A percentile compares a stretch with the other conserved stretches of the same genome.
Evolutionary conservation across 495 filamentous ascomycete species (phyloP).

Genomic region (Aspergillus sclerotiicarbonarius): DNA sequence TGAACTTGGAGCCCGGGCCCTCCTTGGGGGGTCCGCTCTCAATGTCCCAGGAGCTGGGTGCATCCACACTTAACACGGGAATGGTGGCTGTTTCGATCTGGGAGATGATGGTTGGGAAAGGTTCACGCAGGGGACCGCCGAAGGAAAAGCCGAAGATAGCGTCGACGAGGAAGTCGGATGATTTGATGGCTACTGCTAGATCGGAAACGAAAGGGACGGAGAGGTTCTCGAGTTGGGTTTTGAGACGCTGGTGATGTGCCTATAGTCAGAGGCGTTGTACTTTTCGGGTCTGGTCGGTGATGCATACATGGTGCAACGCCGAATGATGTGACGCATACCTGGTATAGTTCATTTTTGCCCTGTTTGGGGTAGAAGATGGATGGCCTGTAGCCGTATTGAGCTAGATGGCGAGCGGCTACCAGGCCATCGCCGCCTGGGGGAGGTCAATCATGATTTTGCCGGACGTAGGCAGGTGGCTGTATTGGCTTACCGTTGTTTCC

Average conservation of each 20-base stretch:
- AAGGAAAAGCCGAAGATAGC: constrained; percentile 98
- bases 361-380: constrained; percentile 92
- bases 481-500: constrained; percentile 77
- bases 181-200: constrained; percentile 62
- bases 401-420: constrained; percentile 91
- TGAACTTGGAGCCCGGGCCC: constrained; percentile 76
- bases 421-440: constrained; percentile 82
- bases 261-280: neutral
- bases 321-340: constrained; percentile 42
- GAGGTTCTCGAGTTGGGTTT: constrained; percentile 79
- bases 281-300: neutral
- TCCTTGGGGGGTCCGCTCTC: constrained; percentile 74
- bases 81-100: constrained; percentile 68
- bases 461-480: neutral
- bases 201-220: constrained; percentile 82
- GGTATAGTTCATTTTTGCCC: constrained; percentile 84
- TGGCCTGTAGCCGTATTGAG: constrained; percentile 88
- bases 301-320: too few relatives aligned
- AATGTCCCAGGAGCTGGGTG: constrained; percentile 91
- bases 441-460: constrained; percentile 1
- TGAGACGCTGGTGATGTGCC: constrained; percentile 57
- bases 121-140: constrained; percentile 85
- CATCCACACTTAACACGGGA: constrained; percentile 85
- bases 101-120: constrained; percentile 77
- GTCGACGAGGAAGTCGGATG: constrained; percentile 80